Percentiles rank a stretch among this genome's conserved stretches.
Evolutionary conservation across 345 rosid genomes (phyloP).

Genomic region (Iberis pinnata): DNA sequence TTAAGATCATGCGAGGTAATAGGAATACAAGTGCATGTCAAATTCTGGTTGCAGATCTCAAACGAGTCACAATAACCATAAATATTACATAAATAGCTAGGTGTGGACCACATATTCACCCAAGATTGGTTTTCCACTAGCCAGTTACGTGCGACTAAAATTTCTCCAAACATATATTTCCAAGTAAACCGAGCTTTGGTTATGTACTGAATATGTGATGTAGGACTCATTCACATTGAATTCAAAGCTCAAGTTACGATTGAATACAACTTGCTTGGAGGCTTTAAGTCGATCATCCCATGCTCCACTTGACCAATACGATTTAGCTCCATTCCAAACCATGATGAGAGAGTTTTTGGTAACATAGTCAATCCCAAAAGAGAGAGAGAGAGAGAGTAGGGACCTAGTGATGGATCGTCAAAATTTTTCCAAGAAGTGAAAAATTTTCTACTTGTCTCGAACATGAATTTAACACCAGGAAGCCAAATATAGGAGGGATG

Average conservation of each 20-base stretch:
- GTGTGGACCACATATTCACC: slow-evolving; percentile 49
- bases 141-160: slow-evolving; percentile 36
- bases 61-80: slow-evolving; percentile 55
- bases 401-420: slow-evolving; percentile 50
- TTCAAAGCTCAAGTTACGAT: slow-evolving; percentile 38
- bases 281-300: slow-evolving; percentile 35
- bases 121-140: slow-evolving; percentile 21
- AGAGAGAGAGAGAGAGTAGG: slow-evolving; percentile 53
- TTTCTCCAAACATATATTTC: slow-evolving; percentile 50
- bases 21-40: slow-evolving; percentile 36
- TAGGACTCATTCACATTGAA: slow-evolving; percentile 39
- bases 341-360: slow-evolving; percentile 38
- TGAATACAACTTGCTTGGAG: slow-evolving; percentile 43
- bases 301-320: slow-evolving; percentile 46
- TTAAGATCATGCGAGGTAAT: slow-evolving; percentile 17
- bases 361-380: slow-evolving; percentile 29
- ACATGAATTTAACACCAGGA: slow-evolving; percentile 45
- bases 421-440: slow-evolving; percentile 50
- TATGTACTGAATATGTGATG: slow-evolving; percentile 38
- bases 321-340: slow-evolving; percentile 35
- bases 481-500: slow-evolving; percentile 57
- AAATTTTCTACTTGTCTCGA: slow-evolving; percentile 18
- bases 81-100: slow-evolving; percentile 44
- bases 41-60: slow-evolving; percentile 38
- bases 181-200: slow-evolving; percentile 27